Base-by-base conservation (phyloP, 2,329 filamentous ascomycete species). In the Ophidiomyces ophidiicola region DNA sequence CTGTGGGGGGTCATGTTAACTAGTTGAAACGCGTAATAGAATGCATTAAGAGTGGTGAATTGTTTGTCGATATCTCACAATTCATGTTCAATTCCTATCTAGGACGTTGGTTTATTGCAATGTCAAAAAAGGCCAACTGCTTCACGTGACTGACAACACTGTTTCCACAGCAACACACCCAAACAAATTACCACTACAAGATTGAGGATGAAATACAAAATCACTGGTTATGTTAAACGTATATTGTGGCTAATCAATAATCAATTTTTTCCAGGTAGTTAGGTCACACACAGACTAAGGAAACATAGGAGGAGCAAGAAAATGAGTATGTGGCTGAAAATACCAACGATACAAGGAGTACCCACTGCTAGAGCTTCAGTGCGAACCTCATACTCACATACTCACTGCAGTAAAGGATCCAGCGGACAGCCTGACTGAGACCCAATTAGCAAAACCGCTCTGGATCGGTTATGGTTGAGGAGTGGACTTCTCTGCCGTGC, bases 1-100 rank as follows among this genome's bases (percentile, higher is more conserved):
- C 54, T 53, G 52, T 48, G 45, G 24, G 47, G 41, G 41, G 52
- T 48, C 53, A 56, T 56, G 42, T 38, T 44, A 43, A 32, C 32
- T 20, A 23, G 24, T 24, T 14, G 17, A 32, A 28, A 42, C 40
- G 48, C 33, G 46, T 46, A 34, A 17, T 21, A 21, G 15, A 37
- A 41, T 32, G 32, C 46, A 42, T 47, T 34, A 36, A 48, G 15
- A 30, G 20, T n/a, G 20, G 4, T 15, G 37, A 20, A 28, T 12
- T 18, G n/a, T 7, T 32, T 33, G 37, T 39, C 37, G 37, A 31
- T 28, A 28, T 28, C 10, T 28, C 25, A 12, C 14, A 10, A 25
- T n/a, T n/a, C n/a, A n/a, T 11, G 25, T 28, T 28, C 25, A 12
- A 10, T 28, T 38, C 31, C 33, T 42, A 25, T 12, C 35, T 34